A percentile compares a stretch with the other conserved stretches of the same genome.
These are phyloP conservation scores for Claviceps spartinae DNA, from an alignment of 2,329 filamentous ascomycete species.

Conservation along the genomic window DNA sequence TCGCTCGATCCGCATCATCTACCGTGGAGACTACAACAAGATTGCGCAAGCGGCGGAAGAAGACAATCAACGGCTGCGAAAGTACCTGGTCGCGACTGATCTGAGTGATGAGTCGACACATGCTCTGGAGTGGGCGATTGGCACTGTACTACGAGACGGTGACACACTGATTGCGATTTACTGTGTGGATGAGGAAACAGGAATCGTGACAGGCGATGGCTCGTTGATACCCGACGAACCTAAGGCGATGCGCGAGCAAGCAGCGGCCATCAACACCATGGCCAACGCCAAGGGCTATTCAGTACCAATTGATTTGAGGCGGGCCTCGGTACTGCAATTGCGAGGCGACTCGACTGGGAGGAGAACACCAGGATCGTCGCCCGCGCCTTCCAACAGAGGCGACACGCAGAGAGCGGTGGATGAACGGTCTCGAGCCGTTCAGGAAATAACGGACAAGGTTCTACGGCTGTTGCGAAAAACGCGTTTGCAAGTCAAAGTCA, in stretches of 20 bases:
- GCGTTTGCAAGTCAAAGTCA: constrained; percentile 77
- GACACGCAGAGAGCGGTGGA: constrained; percentile 52
- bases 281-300: constrained; percentile 25
- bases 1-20: constrained; percentile 76
- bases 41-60: constrained; percentile 68
- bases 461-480: constrained; percentile 84
- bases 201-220: constrained; percentile 34
- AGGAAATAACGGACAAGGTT: constrained; percentile 71
- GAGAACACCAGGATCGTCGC: constrained; percentile 27
- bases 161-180: constrained; percentile 90
- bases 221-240: constrained; percentile 56
- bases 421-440: constrained; percentile 68
- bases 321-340: constrained; percentile 14
- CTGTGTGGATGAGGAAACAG: constrained; percentile 78
- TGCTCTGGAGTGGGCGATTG: constrained; percentile 93
- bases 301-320: constrained; percentile 19
- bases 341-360: constrained; percentile 17
- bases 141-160: constrained; percentile 83
- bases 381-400: constrained; percentile 32
- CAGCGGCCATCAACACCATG: constrained; percentile 55
- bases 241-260: constrained; percentile 63
- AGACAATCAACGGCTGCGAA: constrained; percentile 64
- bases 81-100: constrained; percentile 93
- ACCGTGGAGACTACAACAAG: constrained; percentile 70
- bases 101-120: constrained; percentile 89